A percentile compares a stretch with the other conserved stretches of the same genome.
Evolutionary conservation across 371 early-diverging fungal genomes (phyloP).

Genomic region (Batrachochytrium dendrobatidis): DNA sequence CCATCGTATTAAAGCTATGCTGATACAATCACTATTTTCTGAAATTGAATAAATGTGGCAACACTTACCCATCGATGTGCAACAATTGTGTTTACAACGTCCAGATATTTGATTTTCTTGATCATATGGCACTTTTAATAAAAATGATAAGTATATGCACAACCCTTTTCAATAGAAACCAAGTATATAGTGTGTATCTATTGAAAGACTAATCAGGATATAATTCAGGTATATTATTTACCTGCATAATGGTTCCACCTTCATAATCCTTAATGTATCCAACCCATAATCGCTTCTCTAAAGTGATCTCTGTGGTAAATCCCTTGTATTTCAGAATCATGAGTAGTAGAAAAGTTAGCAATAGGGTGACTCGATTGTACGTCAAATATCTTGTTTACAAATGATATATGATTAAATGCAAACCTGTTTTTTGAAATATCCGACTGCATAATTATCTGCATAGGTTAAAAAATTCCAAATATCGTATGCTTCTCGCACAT

Average conservation of each 20-base stretch:
- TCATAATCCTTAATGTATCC: conserved; percentile 99
- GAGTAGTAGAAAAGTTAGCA: no score
- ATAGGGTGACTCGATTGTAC: neutral
- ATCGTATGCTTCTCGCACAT: conserved; percentile 61
- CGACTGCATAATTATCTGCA: conserved; percentile 99
- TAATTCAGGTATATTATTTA: conserved; percentile 1
- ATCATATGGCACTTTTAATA: conserved; percentile 55
- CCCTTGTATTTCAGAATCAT: conserved; percentile 55
- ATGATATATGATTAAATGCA: conserved; percentile 22
- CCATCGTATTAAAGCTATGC: no score
- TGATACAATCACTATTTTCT: no score
- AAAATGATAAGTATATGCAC: neutral
- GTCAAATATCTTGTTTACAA: neutral
- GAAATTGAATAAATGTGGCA: no score
- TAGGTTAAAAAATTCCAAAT: conserved; percentile 93
- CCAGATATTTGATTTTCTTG: conserved; percentile 52
- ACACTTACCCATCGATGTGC: conserved; percentile 54
- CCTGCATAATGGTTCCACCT: conserved; percentile 98
- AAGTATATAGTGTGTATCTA: conserved; percentile 7
- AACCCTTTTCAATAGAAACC: conserved; percentile 3
- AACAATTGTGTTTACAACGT: conserved; percentile 49
- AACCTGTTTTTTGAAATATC: conserved; percentile 98
- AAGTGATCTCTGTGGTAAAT: conserved; percentile 91
- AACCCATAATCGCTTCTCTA: conserved; percentile 91
- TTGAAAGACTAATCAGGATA: conserved; percentile 11